Evolutionary conservation across 1,284 basidiomycete genomes (phyloP).

Genomic region (Rhodotorula sp.): DNA sequence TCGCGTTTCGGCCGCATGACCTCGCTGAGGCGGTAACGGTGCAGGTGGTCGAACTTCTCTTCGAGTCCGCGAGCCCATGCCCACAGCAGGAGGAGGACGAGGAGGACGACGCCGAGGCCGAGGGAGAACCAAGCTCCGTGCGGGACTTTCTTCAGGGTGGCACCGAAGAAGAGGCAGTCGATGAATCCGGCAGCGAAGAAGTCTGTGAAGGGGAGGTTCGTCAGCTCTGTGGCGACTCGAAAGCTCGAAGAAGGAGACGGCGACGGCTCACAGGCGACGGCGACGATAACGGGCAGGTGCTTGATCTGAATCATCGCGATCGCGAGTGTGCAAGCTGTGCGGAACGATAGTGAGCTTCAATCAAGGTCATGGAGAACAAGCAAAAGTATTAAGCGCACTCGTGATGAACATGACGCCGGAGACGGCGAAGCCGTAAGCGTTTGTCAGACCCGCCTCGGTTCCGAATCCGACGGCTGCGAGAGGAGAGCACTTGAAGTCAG

Average conservation of each 20-base stretch:
- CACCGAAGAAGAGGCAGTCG: conserved; percentile 43
- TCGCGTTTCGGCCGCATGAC: conserved; percentile 24
- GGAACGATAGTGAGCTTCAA: too few relatives aligned
- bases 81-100: conserved; percentile 37
- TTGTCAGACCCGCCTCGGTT: conserved; percentile 24
- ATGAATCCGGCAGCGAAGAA: conserved; percentile 60
- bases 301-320: conserved; percentile 27
- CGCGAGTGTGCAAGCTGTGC: conserved; percentile 9
- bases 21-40: conserved; percentile 41
- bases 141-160: conserved; percentile 40
- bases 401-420: conserved; percentile 28
- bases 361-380: too few relatives aligned
- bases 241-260: too few relatives aligned
- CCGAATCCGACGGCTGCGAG: conserved; percentile 25
- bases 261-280: conserved; percentile 48
- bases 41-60: conserved; percentile 35
- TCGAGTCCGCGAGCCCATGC: conserved; percentile 42
- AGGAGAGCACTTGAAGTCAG: too few relatives aligned
- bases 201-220: conserved; percentile 35
- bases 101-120: conserved; percentile 32
- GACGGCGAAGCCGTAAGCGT: conserved; percentile 21
- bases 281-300: conserved; percentile 51
- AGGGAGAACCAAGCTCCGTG: conserved; percentile 45
- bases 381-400: conserved; percentile 2
- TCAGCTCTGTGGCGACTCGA: too few relatives aligned